A percentile compares a stretch with the other conserved stretches of the same genome.
These are phyloP conservation scores for Scheffersomyces lignosus DNA, from an alignment of 805 yeast genomes.

Conservation along the genomic window DNA sequence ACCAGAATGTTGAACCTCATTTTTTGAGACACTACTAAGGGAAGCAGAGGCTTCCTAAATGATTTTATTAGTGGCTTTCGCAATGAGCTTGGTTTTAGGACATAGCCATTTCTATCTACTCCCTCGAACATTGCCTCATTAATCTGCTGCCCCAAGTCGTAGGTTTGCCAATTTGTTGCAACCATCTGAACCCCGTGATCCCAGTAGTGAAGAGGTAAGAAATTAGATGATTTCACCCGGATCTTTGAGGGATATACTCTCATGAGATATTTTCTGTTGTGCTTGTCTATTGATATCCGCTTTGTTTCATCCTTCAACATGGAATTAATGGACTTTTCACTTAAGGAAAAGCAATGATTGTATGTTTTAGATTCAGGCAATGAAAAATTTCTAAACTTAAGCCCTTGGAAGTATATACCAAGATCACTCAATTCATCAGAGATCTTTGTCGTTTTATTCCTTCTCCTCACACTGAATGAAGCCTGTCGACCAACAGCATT, in stretches of 20 bases:
- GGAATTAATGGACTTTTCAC: conserved; percentile 65
- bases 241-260: conserved; percentile 85
- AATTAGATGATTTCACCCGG: conserved; percentile 76
- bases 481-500: conserved; percentile 16
- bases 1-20: conserved; percentile 35
- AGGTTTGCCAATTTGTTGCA: conserved; percentile 95
- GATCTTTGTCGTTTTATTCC: conserved; percentile 23
- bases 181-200: conserved; percentile 87
- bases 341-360: conserved; percentile 85
- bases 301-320: conserved; percentile 65
- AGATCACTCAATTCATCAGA: conserved; percentile 51
- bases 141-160: conserved; percentile 84
- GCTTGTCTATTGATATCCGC: conserved; percentile 61
- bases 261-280: conserved; percentile 73
- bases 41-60: conserved; percentile 8
- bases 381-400: conserved; percentile 78
- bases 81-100: conserved; percentile 64
- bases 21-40: neutral
- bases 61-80: conserved; percentile 33
- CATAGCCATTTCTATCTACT: conserved; percentile 67
- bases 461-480: conserved; percentile 22
- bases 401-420: conserved; percentile 74
- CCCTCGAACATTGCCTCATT: conserved; percentile 79
- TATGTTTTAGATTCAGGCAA: conserved; percentile 78
- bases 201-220: conserved; percentile 82